phyloP scores from a whole-genome alignment of 179 eudicot genomes.

The Actinidia chinensis region DNA sequence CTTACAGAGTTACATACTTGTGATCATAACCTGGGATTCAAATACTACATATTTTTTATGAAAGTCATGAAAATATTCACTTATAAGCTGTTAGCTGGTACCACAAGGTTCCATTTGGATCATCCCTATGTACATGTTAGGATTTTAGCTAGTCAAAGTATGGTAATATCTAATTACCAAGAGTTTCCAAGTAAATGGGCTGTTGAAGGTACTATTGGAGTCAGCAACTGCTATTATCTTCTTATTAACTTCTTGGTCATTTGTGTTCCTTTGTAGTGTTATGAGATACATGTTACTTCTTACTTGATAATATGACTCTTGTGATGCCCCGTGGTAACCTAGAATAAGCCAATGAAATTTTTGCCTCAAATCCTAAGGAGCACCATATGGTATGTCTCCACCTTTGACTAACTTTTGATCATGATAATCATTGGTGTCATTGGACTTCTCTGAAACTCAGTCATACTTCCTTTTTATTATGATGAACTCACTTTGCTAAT shows the following conservation, averaged over 20 bases:
- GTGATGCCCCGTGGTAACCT: slow-evolving; percentile 98
- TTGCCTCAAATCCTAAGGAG: slow-evolving; percentile 92
- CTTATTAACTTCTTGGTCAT: slow-evolving; percentile 18
- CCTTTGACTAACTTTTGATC: neutral
- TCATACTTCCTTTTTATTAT: neutral
- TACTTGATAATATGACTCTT: slow-evolving; percentile 87
- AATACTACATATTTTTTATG: neutral
- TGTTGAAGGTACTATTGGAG: slow-evolving; percentile 1
- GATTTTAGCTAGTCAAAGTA: slow-evolving; percentile 64
- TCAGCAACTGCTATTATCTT: slow-evolving; percentile 16
- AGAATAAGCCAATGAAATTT: slow-evolving; percentile 69
- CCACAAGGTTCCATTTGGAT: slow-evolving; percentile 98
- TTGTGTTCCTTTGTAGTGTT: slow-evolving; percentile 53
- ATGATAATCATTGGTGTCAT: neutral
- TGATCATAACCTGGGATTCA: neutral
- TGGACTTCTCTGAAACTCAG: neutral
- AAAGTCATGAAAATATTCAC: neutral
- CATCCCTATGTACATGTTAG: slow-evolving; percentile 95
- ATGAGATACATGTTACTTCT: slow-evolving; percentile 90
- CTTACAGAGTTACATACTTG: neutral
- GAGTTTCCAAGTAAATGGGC: slow-evolving; percentile 81
- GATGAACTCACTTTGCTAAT: neutral
- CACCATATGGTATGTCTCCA: slow-evolving; percentile 72
- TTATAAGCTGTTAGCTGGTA: slow-evolving; percentile 47
- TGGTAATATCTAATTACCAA: slow-evolving; percentile 89